Evolutionary conservation across 2,329 filamentous ascomycete species (phyloP), one percentile per base, ranked within the genome.

Genomic region (Hymenoscyphus infarciens): DNA sequence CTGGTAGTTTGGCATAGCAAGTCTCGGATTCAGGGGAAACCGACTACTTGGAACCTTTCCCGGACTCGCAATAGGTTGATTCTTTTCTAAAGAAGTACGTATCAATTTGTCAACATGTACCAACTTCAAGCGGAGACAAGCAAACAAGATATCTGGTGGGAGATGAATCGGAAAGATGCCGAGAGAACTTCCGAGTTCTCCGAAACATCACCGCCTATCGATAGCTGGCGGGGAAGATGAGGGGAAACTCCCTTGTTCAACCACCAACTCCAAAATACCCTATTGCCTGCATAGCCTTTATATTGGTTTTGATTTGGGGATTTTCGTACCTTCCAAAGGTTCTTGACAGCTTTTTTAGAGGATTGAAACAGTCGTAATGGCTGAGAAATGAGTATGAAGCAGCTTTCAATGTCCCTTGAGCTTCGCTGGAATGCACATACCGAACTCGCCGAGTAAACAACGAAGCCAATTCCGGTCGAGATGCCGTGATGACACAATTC

Each of bases 131-230:
- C n/a, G 39, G 39, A 45, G 16, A 45, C 16, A 45, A 19, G 39
- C 13, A 45, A 6, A 25, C 19, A 22, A 6, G 42, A 49, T 22
- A 11, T 11, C 42, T 22, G 33, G 25, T n/a, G 35, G 33, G 16
- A 55, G 58, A 27, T 55, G 58, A 25, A 55, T 29, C 16, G 58
- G 54, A 57, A 61, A 61, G 55, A 57, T 61, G 27, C 39, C 60
- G 60, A 61, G 54, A 53, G 42, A 61, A 22, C 31, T 35, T 15
- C 60, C 60, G 60, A 57, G 22, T 11, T 19, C 22, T 13, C 59
- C 59, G 59, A 61, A 25, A 22, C n/a, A 61, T 61, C 38, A 16
- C 60, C 60, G 60, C 13, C 13, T 39, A 45, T 61, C 53, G 35
- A 56, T 56, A 52, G 7, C 8, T 56, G 49, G 57, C 45, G 42